These are phyloP conservation scores for Beta lomatogona DNA, from an alignment of 179 eudicot species.

Conservation along the genomic window DNA sequence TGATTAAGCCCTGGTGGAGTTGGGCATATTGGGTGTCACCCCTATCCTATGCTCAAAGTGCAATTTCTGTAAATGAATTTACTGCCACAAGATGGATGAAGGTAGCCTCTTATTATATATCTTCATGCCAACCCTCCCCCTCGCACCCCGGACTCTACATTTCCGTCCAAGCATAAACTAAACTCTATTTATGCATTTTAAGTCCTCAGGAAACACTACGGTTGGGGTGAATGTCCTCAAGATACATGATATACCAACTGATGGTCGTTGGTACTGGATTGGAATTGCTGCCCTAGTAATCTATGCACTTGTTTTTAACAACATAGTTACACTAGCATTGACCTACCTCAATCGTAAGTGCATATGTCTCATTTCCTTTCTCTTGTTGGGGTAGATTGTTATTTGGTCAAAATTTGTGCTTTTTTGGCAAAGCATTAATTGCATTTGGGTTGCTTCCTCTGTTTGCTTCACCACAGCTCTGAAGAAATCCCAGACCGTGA, in stretches of 20 bases:
- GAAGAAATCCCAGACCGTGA: slow-evolving; percentile 53
- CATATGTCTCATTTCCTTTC: neutral
- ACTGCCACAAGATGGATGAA: slow-evolving; percentile 30
- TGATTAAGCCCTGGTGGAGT: slow-evolving; percentile 41
- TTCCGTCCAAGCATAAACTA: neutral
- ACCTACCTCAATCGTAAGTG: slow-evolving; percentile 72
- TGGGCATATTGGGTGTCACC: slow-evolving; percentile 55
- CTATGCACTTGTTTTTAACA: slow-evolving; percentile 67
- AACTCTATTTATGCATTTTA: slow-evolving; percentile 21
- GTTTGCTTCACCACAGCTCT: slow-evolving; percentile 50
- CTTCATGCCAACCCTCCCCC: neutral
- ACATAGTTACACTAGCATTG: slow-evolving; percentile 61
- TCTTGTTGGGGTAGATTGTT: neutral
- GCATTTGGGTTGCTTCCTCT: slow-evolving; percentile 3
- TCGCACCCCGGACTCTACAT: neutral
- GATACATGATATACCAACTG: slow-evolving; percentile 55
- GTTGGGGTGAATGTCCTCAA: neutral
- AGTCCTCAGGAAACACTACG: slow-evolving; percentile 56
- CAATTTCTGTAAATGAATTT: slow-evolving; percentile 45
- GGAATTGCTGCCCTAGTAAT: slow-evolving; percentile 66
- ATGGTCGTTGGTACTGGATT: slow-evolving; percentile 72
- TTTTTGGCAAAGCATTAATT: neutral
- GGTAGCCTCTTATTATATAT: slow-evolving; percentile 37
- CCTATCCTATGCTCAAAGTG: slow-evolving; percentile 46
- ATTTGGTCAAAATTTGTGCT: neutral